Base-by-base conservation (phyloP, 1,139 yeast genomes). In the Pneumocystis wakefieldiae region DNA sequence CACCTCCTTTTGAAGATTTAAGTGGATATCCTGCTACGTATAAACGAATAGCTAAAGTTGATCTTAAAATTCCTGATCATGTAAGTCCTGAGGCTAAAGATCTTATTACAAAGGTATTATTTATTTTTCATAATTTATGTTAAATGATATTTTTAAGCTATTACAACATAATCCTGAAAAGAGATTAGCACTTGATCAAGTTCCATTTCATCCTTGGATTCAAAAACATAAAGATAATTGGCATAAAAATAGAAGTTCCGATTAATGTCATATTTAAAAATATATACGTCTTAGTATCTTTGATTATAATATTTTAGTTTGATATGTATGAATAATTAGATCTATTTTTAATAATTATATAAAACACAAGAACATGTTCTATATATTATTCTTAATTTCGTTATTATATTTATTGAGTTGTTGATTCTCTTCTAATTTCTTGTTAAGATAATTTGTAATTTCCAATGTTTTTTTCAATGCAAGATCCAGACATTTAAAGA, bases 1-100 rank as follows among this genome's bases (percentile, higher is more conserved):
- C 80, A 61, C 97, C 98, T 0, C 81, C 98, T 0, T 92, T 92
- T 73, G 97, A 91, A 72, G 95, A 87, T 70, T 80, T 80, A 37
- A 68, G 68, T 28, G 85, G 83, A 64, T 80, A 83, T 61, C 82
- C 81, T 67, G 82, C 86, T 32, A 92, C 97, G 0, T 88, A 87
- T 71, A 83, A 83, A 70, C 78, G 94, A 66, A 92, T 92, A 59
- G 84, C 86, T 17, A 81, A 79, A 66, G 89, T 88, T 2, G 96
- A 88, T 71, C 76, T 89, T 66, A 76, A 78, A 59, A 83, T 89
- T 63, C 97, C 97, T 0, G 75, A 79, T 3, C 84, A 76, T 70
- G 81, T 92, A 0, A 82, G 86, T 62, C 72, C 77, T 0, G 95
- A 87, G 67, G 97, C 96, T 0, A 81, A 83, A 10, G 91, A 89